A percentile compares a stretch with the other conserved stretches of the same genome.
Conservation (phyloP, 2,329 filamentous ascomycete species). For the Mycogone perniciosa region DNA sequence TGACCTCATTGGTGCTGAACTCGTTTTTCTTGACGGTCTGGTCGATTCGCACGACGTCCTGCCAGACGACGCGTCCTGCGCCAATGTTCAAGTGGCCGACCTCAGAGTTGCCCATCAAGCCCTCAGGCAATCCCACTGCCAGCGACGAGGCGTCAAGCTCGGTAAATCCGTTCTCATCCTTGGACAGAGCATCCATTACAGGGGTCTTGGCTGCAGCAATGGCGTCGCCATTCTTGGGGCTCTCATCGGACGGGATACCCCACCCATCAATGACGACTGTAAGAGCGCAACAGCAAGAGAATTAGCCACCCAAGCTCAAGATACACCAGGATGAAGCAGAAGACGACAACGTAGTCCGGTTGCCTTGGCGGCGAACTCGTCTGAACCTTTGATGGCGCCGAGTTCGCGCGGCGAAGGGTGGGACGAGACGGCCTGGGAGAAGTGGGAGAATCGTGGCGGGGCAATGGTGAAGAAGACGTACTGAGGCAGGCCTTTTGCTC, state of each 20-base stretch:
- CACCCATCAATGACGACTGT: slow-evolving; percentile 98
- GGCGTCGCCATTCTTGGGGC: slow-evolving; percentile 85
- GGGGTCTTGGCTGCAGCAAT: slow-evolving; percentile 91
- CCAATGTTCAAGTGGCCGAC: slow-evolving; percentile 99
- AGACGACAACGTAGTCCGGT: slow-evolving; percentile 37
- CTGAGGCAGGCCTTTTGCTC: slow-evolving; percentile 57
- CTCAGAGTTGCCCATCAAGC: slow-evolving; percentile 98
- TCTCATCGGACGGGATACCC: slow-evolving; percentile 77
- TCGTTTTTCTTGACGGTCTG: slow-evolving; percentile 82
- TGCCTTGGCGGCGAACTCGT: slow-evolving; percentile 9
- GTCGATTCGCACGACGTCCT: slow-evolving; percentile 95
- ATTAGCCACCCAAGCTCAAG: slow-evolving; percentile 56
- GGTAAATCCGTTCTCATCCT: slow-evolving; percentile 76
- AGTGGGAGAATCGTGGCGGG: slow-evolving; percentile 12
- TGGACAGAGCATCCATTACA: slow-evolving; percentile 87
- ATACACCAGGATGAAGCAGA: slow-evolving; percentile 49
- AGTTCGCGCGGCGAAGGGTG: slow-evolving; percentile 18
- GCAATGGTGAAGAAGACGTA: slow-evolving; percentile 38
- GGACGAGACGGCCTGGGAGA: slow-evolving; percentile 12
- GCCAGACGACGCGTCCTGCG: slow-evolving; percentile 95
- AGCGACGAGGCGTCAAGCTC: slow-evolving; percentile 94
- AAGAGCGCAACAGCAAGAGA: slow-evolving; percentile 43
- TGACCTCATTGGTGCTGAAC: slow-evolving; percentile 66
- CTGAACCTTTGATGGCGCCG: slow-evolving; percentile 16
- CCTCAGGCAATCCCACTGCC: slow-evolving; percentile 91